phyloP scores from a whole-genome alignment of 495 filamentous ascomycete species.

The Daldinia decipiens region DNA sequence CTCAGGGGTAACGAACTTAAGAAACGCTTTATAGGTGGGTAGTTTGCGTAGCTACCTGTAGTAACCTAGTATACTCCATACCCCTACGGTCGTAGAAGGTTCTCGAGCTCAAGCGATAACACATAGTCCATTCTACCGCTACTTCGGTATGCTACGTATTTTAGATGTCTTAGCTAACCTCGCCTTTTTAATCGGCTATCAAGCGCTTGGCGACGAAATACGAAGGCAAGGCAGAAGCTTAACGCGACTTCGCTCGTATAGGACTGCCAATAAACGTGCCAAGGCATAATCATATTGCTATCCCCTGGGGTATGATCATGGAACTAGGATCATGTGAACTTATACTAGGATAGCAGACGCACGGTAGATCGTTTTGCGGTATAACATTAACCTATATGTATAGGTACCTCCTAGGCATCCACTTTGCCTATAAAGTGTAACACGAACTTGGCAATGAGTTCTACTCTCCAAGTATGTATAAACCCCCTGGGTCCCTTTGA shows the following conservation, averaged over 20 bases:
- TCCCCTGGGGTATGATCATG: background rate
- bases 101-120: no score
- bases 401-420: background rate
- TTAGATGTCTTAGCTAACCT: background rate
- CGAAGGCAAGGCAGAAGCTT: background rate
- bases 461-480: background rate
- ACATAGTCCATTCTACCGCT: background rate
- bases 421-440: background rate
- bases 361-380: background rate
- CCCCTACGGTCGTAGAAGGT: no score
- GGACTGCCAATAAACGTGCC: background rate
- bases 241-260: background rate
- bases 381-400: background rate
- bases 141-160: background rate
- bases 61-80: no score
- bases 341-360: background rate
- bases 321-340: background rate
- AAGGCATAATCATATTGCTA: background rate
- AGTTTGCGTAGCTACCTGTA: no score
- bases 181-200: background rate
- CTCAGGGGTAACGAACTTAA: no score
- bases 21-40: no score
- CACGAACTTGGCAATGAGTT: background rate
- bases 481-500: background rate
- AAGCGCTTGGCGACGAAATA: conserved; percentile 3